These are phyloP conservation scores for Peterozyma toletana DNA, from an alignment of 805 yeast genomes.

Conservation along the genomic window DNA sequence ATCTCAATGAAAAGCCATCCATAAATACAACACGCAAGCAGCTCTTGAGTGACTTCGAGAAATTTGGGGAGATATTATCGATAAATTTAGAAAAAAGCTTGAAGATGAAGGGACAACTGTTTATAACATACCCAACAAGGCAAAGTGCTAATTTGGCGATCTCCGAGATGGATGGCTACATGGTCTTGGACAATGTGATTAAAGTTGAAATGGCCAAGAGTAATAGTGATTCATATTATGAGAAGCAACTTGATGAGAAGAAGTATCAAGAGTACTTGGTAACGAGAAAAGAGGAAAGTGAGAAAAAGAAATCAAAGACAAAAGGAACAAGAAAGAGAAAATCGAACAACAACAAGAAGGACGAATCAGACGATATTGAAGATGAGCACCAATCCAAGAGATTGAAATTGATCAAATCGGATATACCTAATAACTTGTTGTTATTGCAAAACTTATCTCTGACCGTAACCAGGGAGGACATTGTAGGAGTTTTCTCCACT, in stretches of 20 bases:
- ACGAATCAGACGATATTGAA: not conserved
- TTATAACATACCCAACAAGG: slow-evolving; percentile 44
- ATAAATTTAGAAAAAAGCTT: slow-evolving; percentile 54
- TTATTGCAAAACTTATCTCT: slow-evolving; percentile 60
- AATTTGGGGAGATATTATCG: slow-evolving; percentile 40
- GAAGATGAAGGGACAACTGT: slow-evolving; percentile 79
- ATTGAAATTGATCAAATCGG: slow-evolving; percentile 16
- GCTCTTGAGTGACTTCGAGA: slow-evolving; percentile 32
- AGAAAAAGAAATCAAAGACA: slow-evolving; percentile 11
- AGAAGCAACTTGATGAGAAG: slow-evolving; percentile 13
- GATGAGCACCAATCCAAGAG: slow-evolving; percentile 11
- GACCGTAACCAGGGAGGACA: slow-evolving; percentile 27
- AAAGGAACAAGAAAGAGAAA: slow-evolving; percentile 13
- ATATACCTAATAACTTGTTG: slow-evolving; percentile 61
- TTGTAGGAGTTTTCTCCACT: slow-evolving; percentile 38
- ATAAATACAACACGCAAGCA: slow-evolving; percentile 37
- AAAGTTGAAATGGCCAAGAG: slow-evolving; percentile 34
- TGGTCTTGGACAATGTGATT: slow-evolving; percentile 41
- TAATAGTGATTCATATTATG: slow-evolving; percentile 32
- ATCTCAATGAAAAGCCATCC: slow-evolving; percentile 64
- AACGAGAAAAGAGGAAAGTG: slow-evolving; percentile 1
- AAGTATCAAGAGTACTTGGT: slow-evolving; percentile 15
- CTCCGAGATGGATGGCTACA: slow-evolving; percentile 29
- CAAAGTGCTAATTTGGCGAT: slow-evolving; percentile 40
- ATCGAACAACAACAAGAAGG: slow-evolving; percentile 14